Conservation (phyloP, 73 alveolate species). For the Stentor roeselii region DNA sequence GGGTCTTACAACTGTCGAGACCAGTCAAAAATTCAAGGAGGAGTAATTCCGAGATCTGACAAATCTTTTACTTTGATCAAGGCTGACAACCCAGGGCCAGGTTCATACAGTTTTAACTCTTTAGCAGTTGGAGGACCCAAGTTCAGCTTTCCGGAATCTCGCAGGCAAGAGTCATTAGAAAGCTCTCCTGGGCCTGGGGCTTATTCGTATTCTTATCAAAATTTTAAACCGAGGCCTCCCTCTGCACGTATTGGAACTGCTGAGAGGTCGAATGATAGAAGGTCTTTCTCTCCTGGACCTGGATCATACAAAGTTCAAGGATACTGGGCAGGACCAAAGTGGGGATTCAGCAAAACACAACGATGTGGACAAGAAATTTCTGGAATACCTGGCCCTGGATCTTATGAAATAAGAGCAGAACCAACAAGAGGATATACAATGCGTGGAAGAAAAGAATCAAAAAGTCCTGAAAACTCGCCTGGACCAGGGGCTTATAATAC, state of each 20-base stretch:
- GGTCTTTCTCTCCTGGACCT: not conserved
- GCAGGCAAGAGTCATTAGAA: not conserved
- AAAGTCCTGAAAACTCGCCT: not conserved
- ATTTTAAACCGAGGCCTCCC: not conserved
- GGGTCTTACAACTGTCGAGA: not conserved
- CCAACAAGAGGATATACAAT: not conserved
- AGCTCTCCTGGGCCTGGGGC: not conserved
- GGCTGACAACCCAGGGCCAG: not conserved
- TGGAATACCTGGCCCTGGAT: conserved; percentile 6
- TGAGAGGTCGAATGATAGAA: not conserved
- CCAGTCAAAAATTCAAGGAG: too few relatives aligned
- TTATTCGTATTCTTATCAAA: not conserved
- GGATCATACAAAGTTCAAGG: not conserved
- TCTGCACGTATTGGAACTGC: not conserved
- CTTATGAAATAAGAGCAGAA: not conserved
- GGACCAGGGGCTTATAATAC: not conserved
- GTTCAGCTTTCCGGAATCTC: not conserved
- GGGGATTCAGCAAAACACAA: not conserved
- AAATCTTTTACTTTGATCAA: not conserved
- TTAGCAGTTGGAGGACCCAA: not conserved
- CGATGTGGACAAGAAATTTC: not conserved
- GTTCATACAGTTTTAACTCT: not conserved
- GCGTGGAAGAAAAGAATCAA: not conserved
- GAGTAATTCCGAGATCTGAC: not conserved
- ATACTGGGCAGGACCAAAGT: not conserved